Conservation (phyloP, 352 stramenopile genomes). For the Pythium folliculosum region DNA sequence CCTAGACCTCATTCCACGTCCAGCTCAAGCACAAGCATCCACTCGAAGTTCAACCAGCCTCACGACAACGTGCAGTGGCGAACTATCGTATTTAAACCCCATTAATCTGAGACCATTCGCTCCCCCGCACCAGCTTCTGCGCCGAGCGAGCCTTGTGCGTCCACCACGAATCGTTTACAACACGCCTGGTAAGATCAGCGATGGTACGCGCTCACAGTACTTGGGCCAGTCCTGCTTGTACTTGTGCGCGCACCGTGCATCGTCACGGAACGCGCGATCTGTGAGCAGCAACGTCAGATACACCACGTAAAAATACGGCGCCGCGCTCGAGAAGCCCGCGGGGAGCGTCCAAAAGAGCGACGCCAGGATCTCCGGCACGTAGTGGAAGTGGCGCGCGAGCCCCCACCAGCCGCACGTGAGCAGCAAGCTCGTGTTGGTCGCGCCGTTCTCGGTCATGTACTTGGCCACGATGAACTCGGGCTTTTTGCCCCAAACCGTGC, state of each 20-base stretch:
- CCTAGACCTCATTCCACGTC: not conserved
- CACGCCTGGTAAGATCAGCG: slow-evolving; percentile 86
- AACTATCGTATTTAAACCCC: not conserved
- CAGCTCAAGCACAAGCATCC: too few relatives aligned
- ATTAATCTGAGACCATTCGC: not conserved
- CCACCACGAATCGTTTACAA: slow-evolving; percentile 39
- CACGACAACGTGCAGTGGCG: not conserved
- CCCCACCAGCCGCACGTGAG: slow-evolving; percentile 94
- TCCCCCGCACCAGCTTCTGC: not conserved
- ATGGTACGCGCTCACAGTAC: slow-evolving; percentile 88
- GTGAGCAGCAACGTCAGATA: slow-evolving; percentile 95
- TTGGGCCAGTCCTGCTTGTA: slow-evolving; percentile 96
- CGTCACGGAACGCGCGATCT: slow-evolving; percentile 95
- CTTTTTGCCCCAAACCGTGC: slow-evolving; percentile 89
- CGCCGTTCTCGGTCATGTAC: slow-evolving; percentile 90
- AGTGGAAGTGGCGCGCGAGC: slow-evolving; percentile 94
- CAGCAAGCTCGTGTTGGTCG: slow-evolving; percentile 91
- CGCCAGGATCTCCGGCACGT: slow-evolving; percentile 92
- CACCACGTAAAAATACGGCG: slow-evolving; percentile 88
- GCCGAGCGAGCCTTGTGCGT: too few relatives aligned
- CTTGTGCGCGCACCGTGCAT: slow-evolving; percentile 94
- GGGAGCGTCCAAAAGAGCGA: slow-evolving; percentile 79
- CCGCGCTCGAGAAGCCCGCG: slow-evolving; percentile 48
- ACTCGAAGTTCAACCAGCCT: not conserved
- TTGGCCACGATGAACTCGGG: slow-evolving; percentile 92